Evolutionary conservation across 1,284 basidiomycete genomes (phyloP).

Genomic region (Microbotryomycetes sp.): DNA sequence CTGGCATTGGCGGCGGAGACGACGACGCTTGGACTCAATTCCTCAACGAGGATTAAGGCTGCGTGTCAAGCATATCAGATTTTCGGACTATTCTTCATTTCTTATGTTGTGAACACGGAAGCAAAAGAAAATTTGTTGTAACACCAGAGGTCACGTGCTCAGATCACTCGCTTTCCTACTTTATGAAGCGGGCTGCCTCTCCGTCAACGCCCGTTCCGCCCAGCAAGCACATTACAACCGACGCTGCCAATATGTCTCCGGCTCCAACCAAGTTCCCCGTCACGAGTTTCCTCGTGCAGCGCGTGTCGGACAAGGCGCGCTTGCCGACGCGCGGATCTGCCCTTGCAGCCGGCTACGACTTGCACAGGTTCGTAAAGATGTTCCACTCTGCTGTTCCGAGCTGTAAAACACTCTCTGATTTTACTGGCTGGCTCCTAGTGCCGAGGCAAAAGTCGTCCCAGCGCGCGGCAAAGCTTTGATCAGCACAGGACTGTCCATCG

Average conservation of each 20-base stretch:
- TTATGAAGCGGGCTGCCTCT: neutral
- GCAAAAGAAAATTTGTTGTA: no score
- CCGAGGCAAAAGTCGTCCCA: constrained; percentile 67
- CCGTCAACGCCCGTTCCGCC: neutral
- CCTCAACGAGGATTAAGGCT: constrained; percentile 3
- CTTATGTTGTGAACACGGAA: no score
- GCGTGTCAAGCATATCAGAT: neutral
- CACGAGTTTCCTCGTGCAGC: constrained; percentile 65
- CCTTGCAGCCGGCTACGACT: constrained; percentile 85
- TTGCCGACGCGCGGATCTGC: constrained; percentile 81
- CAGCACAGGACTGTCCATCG: constrained; percentile 83
- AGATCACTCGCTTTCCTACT: no score
- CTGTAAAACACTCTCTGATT: neutral
- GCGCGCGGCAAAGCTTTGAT: constrained; percentile 82
- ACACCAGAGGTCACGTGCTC: no score
- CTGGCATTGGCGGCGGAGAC: neutral
- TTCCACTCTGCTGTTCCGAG: no score
- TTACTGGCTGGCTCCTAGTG: constrained; percentile 36
- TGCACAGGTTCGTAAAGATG: constrained; percentile 62
- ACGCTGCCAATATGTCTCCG: neutral
- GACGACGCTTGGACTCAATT: constrained; percentile 23
- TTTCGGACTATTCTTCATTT: no score
- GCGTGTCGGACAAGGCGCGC: constrained; percentile 69
- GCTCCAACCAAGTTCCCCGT: constrained; percentile 1
- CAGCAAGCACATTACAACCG: neutral